Evolutionary conservation across 352 stramenopile species (phyloP).

Genomic region (Peronosclerospora sorghi): DNA sequence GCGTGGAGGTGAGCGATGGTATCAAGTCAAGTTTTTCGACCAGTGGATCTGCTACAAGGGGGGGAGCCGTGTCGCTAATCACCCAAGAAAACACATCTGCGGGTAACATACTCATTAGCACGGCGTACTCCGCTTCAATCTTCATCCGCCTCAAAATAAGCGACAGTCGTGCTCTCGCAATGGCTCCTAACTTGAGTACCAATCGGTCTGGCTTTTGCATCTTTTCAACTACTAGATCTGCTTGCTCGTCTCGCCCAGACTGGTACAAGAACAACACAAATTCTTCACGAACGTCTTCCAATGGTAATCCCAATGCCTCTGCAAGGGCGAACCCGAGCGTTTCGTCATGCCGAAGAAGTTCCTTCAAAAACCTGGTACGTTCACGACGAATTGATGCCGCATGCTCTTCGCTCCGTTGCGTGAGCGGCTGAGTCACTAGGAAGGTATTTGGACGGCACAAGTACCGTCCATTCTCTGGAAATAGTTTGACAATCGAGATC

Average conservation of each 20-base stretch:
- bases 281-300: slow-evolving; percentile 67
- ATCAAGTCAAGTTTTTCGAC: slow-evolving; percentile 53
- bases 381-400: slow-evolving; percentile 24
- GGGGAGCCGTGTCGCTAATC: slow-evolving; percentile 35
- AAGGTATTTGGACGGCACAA: slow-evolving; percentile 60
- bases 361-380: slow-evolving; percentile 54
- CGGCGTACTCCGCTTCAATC: slow-evolving; percentile 52
- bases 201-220: slow-evolving; percentile 58
- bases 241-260: slow-evolving; percentile 50
- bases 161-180: slow-evolving; percentile 55
- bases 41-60: slow-evolving; percentile 41
- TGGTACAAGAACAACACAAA: slow-evolving; percentile 77
- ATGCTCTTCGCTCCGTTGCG: slow-evolving; percentile 15
- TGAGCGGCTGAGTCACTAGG: slow-evolving; percentile 6
- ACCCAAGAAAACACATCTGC: slow-evolving; percentile 73
- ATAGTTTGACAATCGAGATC: slow-evolving; percentile 62
- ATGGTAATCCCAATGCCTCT: slow-evolving; percentile 59
- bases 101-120: slow-evolving; percentile 75
- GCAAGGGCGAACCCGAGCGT: slow-evolving; percentile 49
- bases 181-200: slow-evolving; percentile 41
- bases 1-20: slow-evolving; percentile 71
- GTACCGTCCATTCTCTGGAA: slow-evolving; percentile 29
- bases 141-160: slow-evolving; percentile 76
- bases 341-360: slow-evolving; percentile 61
- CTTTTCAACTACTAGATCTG: slow-evolving; percentile 63